phyloP scores from a whole-genome alignment of 2,329 filamentous ascomycete genomes.

The Leptographium radiaticola region DNA sequence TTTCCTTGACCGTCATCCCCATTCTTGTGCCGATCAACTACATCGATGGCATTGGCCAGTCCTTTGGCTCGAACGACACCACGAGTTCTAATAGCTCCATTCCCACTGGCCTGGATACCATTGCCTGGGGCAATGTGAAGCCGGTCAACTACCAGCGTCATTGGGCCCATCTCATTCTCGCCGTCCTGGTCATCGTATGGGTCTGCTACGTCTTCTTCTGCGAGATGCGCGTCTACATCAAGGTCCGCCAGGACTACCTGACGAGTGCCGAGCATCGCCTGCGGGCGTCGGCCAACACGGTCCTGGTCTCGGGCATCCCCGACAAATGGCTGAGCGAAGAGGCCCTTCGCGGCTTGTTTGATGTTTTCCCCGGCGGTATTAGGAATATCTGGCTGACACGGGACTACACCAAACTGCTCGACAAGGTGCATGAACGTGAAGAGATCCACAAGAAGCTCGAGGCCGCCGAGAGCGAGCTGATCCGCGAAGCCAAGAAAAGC shows the following conservation, averaged over 20 bases:
- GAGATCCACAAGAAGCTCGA: slow-evolving; percentile 62
- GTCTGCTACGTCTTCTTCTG: slow-evolving; percentile 78
- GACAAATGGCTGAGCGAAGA: slow-evolving; percentile 79
- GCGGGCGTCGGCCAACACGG: slow-evolving; percentile 86
- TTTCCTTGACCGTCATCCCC: slow-evolving; percentile 65
- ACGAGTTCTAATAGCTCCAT: slow-evolving; percentile 16
- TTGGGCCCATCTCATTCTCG: slow-evolving; percentile 74
- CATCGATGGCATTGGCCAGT: slow-evolving; percentile 51
- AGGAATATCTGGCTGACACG: slow-evolving; percentile 95
- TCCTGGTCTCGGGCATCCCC: slow-evolving; percentile 83
- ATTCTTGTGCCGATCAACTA: slow-evolving; percentile 79
- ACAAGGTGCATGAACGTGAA: slow-evolving; percentile 70
- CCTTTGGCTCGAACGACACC: slow-evolving; percentile 28
- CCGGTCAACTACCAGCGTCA: slow-evolving; percentile 53
- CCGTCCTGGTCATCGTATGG: slow-evolving; percentile 65
- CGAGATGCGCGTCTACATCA: slow-evolving; percentile 78
- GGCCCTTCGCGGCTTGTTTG: slow-evolving; percentile 71
- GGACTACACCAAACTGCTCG: slow-evolving; percentile 68
- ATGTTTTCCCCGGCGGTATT: slow-evolving; percentile 91
- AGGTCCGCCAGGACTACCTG: slow-evolving; percentile 84
- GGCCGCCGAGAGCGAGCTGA: slow-evolving; percentile 69
- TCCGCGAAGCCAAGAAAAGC: slow-evolving; percentile 65
- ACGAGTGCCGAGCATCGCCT: slow-evolving; percentile 91
- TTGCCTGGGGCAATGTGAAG: slow-evolving; percentile 81
- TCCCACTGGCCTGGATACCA: slow-evolving; percentile 57